Conservation (phyloP, 805 yeast species). For the Ogataea nonfermentans region DNA sequence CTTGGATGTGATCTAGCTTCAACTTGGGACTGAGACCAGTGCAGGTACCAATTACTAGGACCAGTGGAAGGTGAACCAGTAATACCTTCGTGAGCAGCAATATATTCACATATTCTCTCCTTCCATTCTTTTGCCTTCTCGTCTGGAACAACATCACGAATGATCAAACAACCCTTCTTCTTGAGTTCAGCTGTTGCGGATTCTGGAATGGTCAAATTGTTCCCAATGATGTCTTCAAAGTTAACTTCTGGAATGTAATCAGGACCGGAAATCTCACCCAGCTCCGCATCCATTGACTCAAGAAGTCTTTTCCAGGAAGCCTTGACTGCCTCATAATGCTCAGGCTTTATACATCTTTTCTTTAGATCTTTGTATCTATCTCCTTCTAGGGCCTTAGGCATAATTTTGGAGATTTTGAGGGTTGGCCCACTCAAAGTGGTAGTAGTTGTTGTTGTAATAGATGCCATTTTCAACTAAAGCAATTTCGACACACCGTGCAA, state of each 20-base stretch:
- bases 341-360: slow-evolving; percentile 24
- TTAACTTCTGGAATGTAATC: slow-evolving; percentile 26
- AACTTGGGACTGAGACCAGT: slow-evolving; percentile 41
- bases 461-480: not conserved
- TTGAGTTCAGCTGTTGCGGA: slow-evolving; percentile 10
- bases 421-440: not conserved
- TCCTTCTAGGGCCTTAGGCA: slow-evolving; percentile 11
- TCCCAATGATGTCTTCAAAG: slow-evolving; percentile 22
- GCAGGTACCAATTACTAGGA: slow-evolving; percentile 33
- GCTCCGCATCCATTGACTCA: slow-evolving; percentile 25
- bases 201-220: slow-evolving; percentile 10
- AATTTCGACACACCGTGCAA: too few relatives aligned
- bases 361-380: slow-evolving; percentile 18
- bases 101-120: slow-evolving; percentile 22
- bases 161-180: slow-evolving; percentile 31
- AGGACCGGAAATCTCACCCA: slow-evolving; percentile 25
- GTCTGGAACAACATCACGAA: slow-evolving; percentile 33
- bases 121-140: slow-evolving; percentile 27
- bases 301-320: slow-evolving; percentile 33
- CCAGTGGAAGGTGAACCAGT: slow-evolving; percentile 29
- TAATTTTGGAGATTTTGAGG: not conserved
- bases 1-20: slow-evolving; percentile 40
- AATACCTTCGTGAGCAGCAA: slow-evolving; percentile 30
- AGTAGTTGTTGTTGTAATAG: not conserved
- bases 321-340: slow-evolving; percentile 29